Conservation (phyloP, 768 basidiomycete species). For the Piloderma croceum region DNA sequence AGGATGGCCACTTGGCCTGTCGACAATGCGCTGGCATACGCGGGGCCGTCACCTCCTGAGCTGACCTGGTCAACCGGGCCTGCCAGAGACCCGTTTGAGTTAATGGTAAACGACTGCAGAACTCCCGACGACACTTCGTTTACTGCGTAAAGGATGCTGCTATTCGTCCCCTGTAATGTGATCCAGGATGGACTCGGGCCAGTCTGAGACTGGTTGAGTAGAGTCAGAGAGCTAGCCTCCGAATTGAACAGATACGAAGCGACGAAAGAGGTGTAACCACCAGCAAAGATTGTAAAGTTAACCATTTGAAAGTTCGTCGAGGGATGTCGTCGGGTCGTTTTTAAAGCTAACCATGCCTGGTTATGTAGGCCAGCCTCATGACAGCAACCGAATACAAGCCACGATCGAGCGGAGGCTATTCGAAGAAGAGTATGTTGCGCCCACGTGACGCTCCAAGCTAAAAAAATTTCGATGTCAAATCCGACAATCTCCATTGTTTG, state of each 20-base stretch:
- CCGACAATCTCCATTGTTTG: too few relatives aligned
- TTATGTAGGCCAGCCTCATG: too few relatives aligned
- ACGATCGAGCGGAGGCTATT: too few relatives aligned
- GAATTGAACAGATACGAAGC: constrained; percentile 60
- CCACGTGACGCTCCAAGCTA: too few relatives aligned
- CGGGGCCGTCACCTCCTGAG: constrained; percentile 48
- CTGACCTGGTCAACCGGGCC: constrained; percentile 37
- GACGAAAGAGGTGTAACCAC: constrained; percentile 56
- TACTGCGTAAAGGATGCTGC: constrained; percentile 55
- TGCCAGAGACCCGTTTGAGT: constrained; percentile 39
- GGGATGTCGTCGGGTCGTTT: too few relatives aligned
- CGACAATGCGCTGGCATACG: constrained; percentile 45
- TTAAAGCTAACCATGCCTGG: too few relatives aligned
- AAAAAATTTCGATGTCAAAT: too few relatives aligned
- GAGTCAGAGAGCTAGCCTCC: constrained; percentile 39
- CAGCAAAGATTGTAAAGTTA: constrained; percentile 62
- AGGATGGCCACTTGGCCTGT: constrained; percentile 55
- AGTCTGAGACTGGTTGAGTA: constrained; percentile 43
- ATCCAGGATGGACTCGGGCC: constrained; percentile 60
- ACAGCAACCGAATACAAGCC: too few relatives aligned
- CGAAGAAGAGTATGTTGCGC: too few relatives aligned
- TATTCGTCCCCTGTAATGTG: constrained; percentile 47
- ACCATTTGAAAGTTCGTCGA: too few relatives aligned
- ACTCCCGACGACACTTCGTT: constrained; percentile 44
- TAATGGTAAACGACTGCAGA: constrained; percentile 55